Percentiles rank a stretch among this genome's conserved stretches.
These are phyloP conservation scores for Arthroderma uncinatum DNA, from an alignment of 2,329 filamentous ascomycete genomes.

Conservation along the genomic window DNA sequence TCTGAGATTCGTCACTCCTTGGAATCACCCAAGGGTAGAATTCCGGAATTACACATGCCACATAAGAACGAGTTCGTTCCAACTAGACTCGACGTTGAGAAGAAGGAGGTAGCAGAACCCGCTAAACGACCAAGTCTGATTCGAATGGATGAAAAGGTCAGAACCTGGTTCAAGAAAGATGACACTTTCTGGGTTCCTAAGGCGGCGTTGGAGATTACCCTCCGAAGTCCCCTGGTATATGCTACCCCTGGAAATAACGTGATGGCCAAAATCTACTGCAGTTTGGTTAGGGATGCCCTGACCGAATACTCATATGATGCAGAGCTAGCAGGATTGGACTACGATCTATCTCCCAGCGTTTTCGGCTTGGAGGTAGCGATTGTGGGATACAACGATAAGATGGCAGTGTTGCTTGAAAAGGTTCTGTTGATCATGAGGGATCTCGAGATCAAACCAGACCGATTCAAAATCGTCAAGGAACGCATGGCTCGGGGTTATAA, in stretches of 20 bases:
- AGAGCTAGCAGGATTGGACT: constrained; percentile 78
- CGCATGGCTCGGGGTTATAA: constrained; percentile 62
- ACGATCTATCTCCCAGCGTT: constrained; percentile 61
- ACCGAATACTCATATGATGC: constrained; percentile 94
- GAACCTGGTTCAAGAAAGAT: constrained; percentile 97
- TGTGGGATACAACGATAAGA: constrained; percentile 92
- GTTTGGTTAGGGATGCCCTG: constrained; percentile 76
- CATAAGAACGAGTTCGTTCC: constrained; percentile 95
- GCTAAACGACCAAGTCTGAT: constrained; percentile 66
- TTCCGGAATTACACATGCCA: constrained; percentile 68
- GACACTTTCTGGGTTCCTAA: constrained; percentile 98
- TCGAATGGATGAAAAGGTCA: constrained; percentile 66
- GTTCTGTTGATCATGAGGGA: constrained; percentile 75
- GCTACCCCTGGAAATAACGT: constrained; percentile 67
- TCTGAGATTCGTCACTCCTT: constrained; percentile 56
- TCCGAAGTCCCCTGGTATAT: constrained; percentile 68
- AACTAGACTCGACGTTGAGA: constrained; percentile 83
- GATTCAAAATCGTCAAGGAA: constrained; percentile 88
- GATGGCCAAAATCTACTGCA: constrained; percentile 68
- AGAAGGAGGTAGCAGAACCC: constrained; percentile 73
- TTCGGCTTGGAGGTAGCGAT: constrained; percentile 68
- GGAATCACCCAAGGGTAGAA: constrained; percentile 47
- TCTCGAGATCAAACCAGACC: constrained; percentile 69
- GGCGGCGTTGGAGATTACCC: constrained; percentile 70
- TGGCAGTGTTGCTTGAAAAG: constrained; percentile 80